Evolutionary conservation across 768 basidiomycete genomes (phyloP).

Genomic region (Leccinum boreale): DNA sequence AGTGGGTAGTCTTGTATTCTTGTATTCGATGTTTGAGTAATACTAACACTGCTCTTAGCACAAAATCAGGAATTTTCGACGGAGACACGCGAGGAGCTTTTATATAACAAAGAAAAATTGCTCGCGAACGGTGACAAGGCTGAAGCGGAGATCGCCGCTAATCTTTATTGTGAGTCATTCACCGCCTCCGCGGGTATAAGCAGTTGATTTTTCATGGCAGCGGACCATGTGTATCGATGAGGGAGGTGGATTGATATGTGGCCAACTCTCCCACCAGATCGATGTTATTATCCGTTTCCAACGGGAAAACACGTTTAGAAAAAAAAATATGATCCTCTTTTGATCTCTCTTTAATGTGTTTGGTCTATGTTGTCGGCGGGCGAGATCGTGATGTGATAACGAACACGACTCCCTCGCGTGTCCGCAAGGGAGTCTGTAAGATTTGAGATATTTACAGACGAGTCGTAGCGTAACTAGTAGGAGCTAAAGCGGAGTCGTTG

Average conservation of each 20-base stretch:
- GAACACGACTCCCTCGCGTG: no score
- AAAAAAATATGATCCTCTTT: constrained; percentile 1
- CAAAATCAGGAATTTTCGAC: constrained; percentile 98
- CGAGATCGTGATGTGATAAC: no score
- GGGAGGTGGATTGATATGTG: constrained; percentile 4
- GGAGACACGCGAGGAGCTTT: constrained; percentile 95
- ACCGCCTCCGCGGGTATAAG: constrained; percentile 11
- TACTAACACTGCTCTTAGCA: constrained; percentile 45
- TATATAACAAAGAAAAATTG: constrained; percentile 99
- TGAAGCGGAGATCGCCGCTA: constrained; percentile 97
- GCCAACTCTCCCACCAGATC: constrained; percentile 9
- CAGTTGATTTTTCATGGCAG: constrained; percentile 37
- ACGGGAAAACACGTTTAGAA: constrained; percentile 2
- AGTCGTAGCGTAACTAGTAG: no score
- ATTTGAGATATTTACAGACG: no score
- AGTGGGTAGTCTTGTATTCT: constrained; percentile 52
- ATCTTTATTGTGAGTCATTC: constrained; percentile 62
- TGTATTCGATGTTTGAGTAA: constrained; percentile 4
- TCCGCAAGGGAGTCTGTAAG: no score
- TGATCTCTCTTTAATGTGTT: not conserved
- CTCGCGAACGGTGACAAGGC: constrained; percentile 94
- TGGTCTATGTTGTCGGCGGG: no score
- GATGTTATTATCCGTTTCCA: constrained; percentile 25
- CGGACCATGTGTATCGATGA: constrained; percentile 87
- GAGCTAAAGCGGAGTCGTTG: no score